A percentile compares a stretch with the other conserved stretches of the same genome.
phyloP scores from a whole-genome alignment of 352 stramenopile species.

The Globisporangium cylindrosporum region DNA sequence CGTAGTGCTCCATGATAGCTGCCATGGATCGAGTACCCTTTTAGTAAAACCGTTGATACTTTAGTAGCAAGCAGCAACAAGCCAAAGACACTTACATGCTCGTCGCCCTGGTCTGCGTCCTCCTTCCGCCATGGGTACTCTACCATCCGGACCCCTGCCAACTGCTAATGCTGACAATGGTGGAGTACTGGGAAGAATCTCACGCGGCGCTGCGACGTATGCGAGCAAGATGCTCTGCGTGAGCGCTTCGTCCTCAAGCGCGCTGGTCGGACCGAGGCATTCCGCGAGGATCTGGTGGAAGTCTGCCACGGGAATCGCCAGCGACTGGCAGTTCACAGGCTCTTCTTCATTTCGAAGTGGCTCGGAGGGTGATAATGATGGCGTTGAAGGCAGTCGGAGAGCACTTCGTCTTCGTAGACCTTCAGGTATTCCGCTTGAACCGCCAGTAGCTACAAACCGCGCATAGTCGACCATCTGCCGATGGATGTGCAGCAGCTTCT shows the following conservation, averaged over 20 bases:
- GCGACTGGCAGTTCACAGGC: conserved; percentile 1
- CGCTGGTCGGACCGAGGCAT: conserved; percentile 7
- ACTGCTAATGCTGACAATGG: neutral
- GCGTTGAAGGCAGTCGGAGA: neutral
- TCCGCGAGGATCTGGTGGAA: conserved; percentile 23
- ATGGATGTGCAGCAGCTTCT: conserved; percentile 25
- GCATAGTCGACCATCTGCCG: conserved; percentile 18
- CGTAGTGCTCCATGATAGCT: conserved; percentile 17
- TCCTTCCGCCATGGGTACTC: neutral
- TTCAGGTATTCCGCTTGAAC: neutral
- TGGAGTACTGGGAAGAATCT: neutral
- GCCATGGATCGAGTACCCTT: neutral
- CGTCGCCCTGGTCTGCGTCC: neutral
- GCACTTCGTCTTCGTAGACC: neutral
- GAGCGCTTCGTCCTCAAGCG: conserved; percentile 19
- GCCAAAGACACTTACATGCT: conserved; percentile 6
- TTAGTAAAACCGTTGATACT: neutral
- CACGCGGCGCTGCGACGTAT: conserved; percentile 23
- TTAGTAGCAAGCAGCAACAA: neutral
- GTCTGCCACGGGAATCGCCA: conserved; percentile 16
- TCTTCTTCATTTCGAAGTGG: neutral
- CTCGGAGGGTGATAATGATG: neutral
- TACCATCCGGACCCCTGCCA: neutral
- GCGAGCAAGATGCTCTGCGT: conserved; percentile 25
- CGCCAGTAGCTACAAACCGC: neutral